Evolutionary conservation across 306 rosid genomes (phyloP).

Genomic region (Cyclanthera cordifolia): DNA sequence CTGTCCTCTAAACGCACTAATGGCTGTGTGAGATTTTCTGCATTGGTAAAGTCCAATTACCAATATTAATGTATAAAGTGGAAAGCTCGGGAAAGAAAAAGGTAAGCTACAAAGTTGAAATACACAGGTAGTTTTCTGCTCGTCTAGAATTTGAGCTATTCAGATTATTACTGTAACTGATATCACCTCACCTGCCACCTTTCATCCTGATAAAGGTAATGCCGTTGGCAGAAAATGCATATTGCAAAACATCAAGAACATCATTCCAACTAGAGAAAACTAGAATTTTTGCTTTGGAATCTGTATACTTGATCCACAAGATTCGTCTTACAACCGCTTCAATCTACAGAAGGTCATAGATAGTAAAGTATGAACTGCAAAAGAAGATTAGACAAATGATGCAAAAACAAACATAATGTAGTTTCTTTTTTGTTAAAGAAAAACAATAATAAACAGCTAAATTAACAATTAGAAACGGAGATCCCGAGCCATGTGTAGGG

Average conservation of each 20-base stretch:
- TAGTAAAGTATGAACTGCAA: neutral
- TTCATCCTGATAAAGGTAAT: constrained; percentile 68
- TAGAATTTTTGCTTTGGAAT: constrained; percentile 61
- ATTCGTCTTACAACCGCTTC: constrained; percentile 90
- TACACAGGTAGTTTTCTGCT: neutral
- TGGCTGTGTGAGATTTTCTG: constrained; percentile 75
- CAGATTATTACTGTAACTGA: neutral
- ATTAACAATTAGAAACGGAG: neutral
- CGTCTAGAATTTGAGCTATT: neutral
- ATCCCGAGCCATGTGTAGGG: neutral
- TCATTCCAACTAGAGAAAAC: constrained; percentile 96
- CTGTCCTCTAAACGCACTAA: constrained; percentile 70
- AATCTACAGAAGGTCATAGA: constrained; percentile 41
- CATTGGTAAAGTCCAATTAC: constrained; percentile 20
- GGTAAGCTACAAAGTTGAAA: neutral
- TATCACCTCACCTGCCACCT: constrained; percentile 73
- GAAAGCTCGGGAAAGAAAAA: neutral
- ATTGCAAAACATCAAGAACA: constrained; percentile 89
- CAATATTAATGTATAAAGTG: neutral
- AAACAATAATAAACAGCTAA: neutral
- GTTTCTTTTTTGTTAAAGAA: neutral
- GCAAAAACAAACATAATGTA: neutral
- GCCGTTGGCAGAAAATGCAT: constrained; percentile 58
- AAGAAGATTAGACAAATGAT: neutral
- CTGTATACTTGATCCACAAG: constrained; percentile 67